These are phyloP conservation scores for Suillus tomentosus DNA, from an alignment of 768 basidiomycete species.

Conservation along the genomic window DNA sequence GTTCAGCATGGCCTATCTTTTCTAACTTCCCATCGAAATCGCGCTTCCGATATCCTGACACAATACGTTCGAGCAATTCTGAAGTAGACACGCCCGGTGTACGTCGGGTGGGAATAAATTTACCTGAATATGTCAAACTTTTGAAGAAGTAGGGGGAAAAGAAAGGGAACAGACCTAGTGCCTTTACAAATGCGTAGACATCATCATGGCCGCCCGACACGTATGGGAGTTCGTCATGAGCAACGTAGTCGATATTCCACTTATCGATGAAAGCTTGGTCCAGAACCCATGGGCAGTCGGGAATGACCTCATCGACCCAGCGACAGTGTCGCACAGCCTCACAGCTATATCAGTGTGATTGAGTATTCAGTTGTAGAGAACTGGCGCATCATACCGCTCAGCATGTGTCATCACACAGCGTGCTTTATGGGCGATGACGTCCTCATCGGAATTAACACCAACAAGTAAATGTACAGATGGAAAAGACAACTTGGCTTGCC, in stretches of 20 bases:
- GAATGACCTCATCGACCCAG: slow-evolving; percentile 94
- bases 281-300: slow-evolving; percentile 91
- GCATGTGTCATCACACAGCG: slow-evolving; percentile 85
- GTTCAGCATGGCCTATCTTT: slow-evolving; percentile 81
- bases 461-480: slow-evolving; percentile 87
- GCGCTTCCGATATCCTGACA: slow-evolving; percentile 79
- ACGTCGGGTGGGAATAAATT: slow-evolving; percentile 92
- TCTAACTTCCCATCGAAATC: slow-evolving; percentile 88
- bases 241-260: slow-evolving; percentile 93
- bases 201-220: slow-evolving; percentile 77
- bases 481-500: slow-evolving; percentile 95
- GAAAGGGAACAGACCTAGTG: slow-evolving; percentile 56
- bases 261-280: slow-evolving; percentile 80
- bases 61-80: slow-evolving; percentile 88
- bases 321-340: slow-evolving; percentile 95
- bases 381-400: slow-evolving; percentile 59
- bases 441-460: slow-evolving; percentile 91
- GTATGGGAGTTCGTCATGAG: slow-evolving; percentile 94
- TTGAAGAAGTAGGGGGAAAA: background rate
- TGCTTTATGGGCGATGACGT: slow-evolving; percentile 78
- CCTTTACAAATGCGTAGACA: slow-evolving; percentile 82
- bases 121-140: slow-evolving; percentile 50
- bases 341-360: slow-evolving; percentile 45
- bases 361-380: background rate
- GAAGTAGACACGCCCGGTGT: slow-evolving; percentile 96